Base-by-base conservation (phyloP, 1,284 basidiomycete genomes). In the Ceratorhiza oryzae-sativae region DNA sequence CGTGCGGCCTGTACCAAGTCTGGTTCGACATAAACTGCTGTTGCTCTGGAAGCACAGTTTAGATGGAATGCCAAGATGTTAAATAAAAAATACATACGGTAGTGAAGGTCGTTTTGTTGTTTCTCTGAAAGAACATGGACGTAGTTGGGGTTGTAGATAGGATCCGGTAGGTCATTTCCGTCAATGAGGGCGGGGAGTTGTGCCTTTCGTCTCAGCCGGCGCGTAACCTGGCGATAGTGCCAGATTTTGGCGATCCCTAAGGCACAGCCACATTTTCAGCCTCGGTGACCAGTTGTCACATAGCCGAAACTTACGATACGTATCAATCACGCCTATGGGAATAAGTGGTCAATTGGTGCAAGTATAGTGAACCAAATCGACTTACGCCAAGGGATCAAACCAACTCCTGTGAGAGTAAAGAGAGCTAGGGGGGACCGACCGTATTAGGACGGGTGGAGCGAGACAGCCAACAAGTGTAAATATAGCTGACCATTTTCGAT, bases 1-100 rank as follows among this genome's bases (percentile, higher is more conserved):
- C 93, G 79, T 95, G 92, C 6, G 93, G 88, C 48, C 91, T 84
- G 80, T 96, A 96, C 92, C 93, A 96, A 0, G 92, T 94, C 80
- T 92, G 87, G 53, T 86, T 86, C 73, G 86, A 82, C 76, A 86
- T 85, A 74, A 91, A 90, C 77, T 88, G 86, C 68, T 83, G 81
- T 81, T 90, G 90, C 75, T 90, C 90, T 91, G n/a, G 25, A 27
- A 27, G n/a, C 3, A 34, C 1, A 30, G 34, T 20, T 56, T 12
- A 58, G 62, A 13, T 20, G 9, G 15, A 32, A 25, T 20, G n/a
- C 67, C 30, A 42, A 20, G 53, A 18, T 1, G 20, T 25, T 8
- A 39, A 18, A 3, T 53, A 45, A 61, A 30, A 34, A 27, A 60
- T 1, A 81, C 88, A 72, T 74, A 90, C 89, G 89, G 77, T 90